These are phyloP conservation scores for Psilocybe azurescens DNA, from an alignment of 768 basidiomycete species.

Conservation along the genomic window DNA sequence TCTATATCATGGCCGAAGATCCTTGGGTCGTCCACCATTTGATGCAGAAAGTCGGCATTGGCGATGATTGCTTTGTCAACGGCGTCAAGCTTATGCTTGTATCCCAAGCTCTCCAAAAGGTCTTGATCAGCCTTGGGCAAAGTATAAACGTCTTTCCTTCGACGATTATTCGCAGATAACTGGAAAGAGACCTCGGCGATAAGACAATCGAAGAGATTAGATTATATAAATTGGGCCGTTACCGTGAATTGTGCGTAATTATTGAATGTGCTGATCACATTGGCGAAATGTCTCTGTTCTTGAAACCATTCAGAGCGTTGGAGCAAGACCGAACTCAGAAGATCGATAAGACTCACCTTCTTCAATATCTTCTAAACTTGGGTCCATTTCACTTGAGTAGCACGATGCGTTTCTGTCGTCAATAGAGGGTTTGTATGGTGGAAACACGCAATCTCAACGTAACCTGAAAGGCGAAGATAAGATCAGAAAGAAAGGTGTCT, in stretches of 20 bases:
- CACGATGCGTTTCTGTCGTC: background rate
- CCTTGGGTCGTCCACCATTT: constrained; percentile 79
- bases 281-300: constrained; percentile 76
- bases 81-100: constrained; percentile 76
- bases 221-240: constrained; percentile 23
- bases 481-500: background rate
- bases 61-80: constrained; percentile 82
- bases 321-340: background rate
- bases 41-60: constrained; percentile 79
- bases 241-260: constrained; percentile 82
- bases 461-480: background rate
- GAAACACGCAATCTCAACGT: background rate
- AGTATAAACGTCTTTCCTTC: constrained; percentile 79
- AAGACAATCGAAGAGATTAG: background rate
- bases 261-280: constrained; percentile 76
- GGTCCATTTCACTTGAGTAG: constrained; percentile 24
- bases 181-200: constrained; percentile 25
- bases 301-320: constrained; percentile 18
- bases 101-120: constrained; percentile 71
- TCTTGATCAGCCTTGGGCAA: constrained; percentile 74
- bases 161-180: constrained; percentile 60
- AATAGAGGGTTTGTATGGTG: background rate
- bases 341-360: constrained; percentile 34
- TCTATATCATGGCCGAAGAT: constrained; percentile 71
- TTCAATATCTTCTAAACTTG: constrained; percentile 33